A percentile compares a stretch with the other conserved stretches of the same genome.
These are phyloP conservation scores for Verticillium longisporum DNA, from an alignment of 2,329 filamentous ascomycete genomes.

Conservation along the genomic window DNA sequence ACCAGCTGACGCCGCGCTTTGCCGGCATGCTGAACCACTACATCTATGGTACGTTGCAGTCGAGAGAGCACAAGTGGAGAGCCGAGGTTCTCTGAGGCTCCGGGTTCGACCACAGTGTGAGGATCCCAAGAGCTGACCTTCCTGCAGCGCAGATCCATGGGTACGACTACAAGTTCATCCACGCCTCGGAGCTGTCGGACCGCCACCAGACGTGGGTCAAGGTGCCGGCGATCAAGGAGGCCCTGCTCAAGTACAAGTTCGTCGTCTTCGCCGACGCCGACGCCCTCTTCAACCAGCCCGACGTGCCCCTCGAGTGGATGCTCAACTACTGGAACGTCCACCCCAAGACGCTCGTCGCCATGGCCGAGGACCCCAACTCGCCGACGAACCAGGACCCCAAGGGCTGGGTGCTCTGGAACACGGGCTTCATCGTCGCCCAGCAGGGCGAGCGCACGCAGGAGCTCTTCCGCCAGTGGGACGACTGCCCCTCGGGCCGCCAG, in stretches of 20 bases:
- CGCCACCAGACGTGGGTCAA: slow-evolving; percentile 40
- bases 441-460: slow-evolving; percentile 9
- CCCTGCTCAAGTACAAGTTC: slow-evolving; percentile 30
- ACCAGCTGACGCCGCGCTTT: slow-evolving; percentile 2
- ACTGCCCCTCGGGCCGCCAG: slow-evolving; percentile 11
- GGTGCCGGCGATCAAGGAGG: slow-evolving; percentile 28
- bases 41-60: slow-evolving; percentile 20
- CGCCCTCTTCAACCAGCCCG: slow-evolving; percentile 29
- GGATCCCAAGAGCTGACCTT: background rate
- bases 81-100: background rate
- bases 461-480: slow-evolving; percentile 6
- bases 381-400: slow-evolving; percentile 27
- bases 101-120: background rate
- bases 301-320: slow-evolving; percentile 39
- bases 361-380: slow-evolving; percentile 35
- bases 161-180: slow-evolving; percentile 41
- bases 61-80: too few relatives aligned
- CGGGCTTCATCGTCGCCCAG: slow-evolving; percentile 35
- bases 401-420: slow-evolving; percentile 28
- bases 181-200: slow-evolving; percentile 29
- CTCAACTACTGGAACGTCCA: slow-evolving; percentile 38
- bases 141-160: slow-evolving; percentile 35
- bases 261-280: slow-evolving; percentile 39
- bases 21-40: slow-evolving; percentile 28
- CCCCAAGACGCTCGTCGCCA: slow-evolving; percentile 31